These are phyloP conservation scores for Cyberlindnera lachancei DNA, from an alignment of 805 yeast genomes.

Conservation along the genomic window DNA sequence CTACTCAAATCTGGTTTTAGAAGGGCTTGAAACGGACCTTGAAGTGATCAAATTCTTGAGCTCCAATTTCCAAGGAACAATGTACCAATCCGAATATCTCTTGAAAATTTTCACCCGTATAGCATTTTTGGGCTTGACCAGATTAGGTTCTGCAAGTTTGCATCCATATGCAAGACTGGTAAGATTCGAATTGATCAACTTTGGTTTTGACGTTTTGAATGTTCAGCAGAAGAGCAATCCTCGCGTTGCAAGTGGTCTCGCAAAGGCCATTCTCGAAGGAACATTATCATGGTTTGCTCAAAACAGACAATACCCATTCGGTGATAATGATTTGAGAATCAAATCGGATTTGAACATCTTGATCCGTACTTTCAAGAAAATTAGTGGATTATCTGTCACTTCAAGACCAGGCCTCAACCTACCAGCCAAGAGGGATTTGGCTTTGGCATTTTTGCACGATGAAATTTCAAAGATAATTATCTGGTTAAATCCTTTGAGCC, in stretches of 20 bases:
- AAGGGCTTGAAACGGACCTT: conserved; percentile 58
- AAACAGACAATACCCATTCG: conserved; percentile 67
- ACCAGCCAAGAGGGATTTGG: conserved; percentile 44
- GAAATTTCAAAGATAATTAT: conserved; percentile 67
- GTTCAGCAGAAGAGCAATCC: conserved; percentile 46
- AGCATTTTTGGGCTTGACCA: conserved; percentile 45
- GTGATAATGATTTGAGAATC: conserved; percentile 67
- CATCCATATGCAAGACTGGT: conserved; percentile 77
- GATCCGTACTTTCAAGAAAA: conserved; percentile 35
- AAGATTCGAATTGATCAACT: conserved; percentile 65
- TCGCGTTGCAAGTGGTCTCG: conserved; percentile 37
- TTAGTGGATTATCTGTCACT: conserved; percentile 11
- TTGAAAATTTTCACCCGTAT: conserved; percentile 62
- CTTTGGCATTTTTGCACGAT: conserved; percentile 60
- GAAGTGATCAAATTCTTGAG: conserved; percentile 59
- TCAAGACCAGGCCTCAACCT: conserved; percentile 4
- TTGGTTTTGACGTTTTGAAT: conserved; percentile 57
- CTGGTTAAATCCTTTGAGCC: conserved; percentile 52
- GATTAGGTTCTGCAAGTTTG: conserved; percentile 51
- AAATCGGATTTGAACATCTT: conserved; percentile 61
- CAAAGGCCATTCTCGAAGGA: conserved; percentile 47
- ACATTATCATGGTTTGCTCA: conserved; percentile 73
- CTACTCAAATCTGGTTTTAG: conserved; percentile 40
- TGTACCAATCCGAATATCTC: conserved; percentile 63
- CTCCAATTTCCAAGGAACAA: conserved; percentile 74